These are phyloP conservation scores for Globisporangium irregulare DNA, from an alignment of 352 stramenopile species.

Conservation along the genomic window DNA sequence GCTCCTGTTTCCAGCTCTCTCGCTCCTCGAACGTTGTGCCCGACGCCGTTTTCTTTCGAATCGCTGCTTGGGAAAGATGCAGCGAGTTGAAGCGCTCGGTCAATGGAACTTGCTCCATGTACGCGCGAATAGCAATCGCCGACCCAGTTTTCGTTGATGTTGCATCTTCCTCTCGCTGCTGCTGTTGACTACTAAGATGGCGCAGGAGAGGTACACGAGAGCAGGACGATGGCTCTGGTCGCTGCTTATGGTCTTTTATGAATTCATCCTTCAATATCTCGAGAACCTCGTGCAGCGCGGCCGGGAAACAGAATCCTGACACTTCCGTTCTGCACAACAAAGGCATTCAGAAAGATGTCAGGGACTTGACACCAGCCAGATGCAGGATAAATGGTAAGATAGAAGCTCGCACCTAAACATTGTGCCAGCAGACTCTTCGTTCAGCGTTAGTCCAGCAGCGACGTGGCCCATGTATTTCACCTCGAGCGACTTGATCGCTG, in stretches of 20 bases:
- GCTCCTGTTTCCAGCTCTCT: conserved; percentile 40
- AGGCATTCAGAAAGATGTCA: not conserved
- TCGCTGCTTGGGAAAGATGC: conserved; percentile 7
- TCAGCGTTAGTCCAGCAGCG: conserved; percentile 14
- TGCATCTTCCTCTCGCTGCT: conserved; percentile 8
- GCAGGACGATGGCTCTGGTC: not conserved
- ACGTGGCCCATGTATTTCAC: conserved; percentile 41
- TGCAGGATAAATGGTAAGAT: not conserved
- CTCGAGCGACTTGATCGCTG: conserved; percentile 51
- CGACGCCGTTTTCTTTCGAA: conserved; percentile 11
- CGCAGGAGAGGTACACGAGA: not conserved
- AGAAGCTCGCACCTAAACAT: conserved; percentile 17
- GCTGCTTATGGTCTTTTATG: conserved; percentile 2
- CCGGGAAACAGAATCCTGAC: conserved; percentile 54
- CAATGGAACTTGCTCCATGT: conserved; percentile 40
- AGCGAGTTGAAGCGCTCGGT: conserved; percentile 64
- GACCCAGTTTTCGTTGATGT: conserved; percentile 11
- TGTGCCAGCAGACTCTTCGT: conserved; percentile 10
- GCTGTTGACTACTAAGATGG: not conserved
- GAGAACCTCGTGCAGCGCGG: conserved; percentile 32
- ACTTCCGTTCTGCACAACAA: conserved; percentile 40
- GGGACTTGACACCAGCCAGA: not conserved
- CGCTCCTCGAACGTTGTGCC: conserved; percentile 19
- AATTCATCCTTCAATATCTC: conserved; percentile 37
- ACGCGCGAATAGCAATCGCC: conserved; percentile 26